Base-by-base conservation (phyloP, 306 rosid species). In the Vicia sativa region DNA sequence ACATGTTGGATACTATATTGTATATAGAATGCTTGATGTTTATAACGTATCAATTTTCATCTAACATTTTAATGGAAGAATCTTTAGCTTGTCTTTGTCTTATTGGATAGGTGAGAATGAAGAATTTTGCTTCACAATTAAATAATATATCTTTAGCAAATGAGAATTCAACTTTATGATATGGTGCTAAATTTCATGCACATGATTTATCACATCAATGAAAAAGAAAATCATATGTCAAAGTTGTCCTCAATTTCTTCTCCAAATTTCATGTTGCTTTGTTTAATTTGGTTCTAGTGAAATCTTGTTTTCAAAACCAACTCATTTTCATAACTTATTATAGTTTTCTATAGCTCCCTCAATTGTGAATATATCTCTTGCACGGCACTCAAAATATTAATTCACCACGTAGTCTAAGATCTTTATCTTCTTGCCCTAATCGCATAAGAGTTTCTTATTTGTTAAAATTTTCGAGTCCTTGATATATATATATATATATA, bases 161-260 rank as follows among this genome's bases (percentile, higher is more conserved):
- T 85, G 67, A 80, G 90, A 85, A 83, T 87, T 84, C 85, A 50
- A 46, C 89, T 80, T 85, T 91, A 66, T 25, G 62, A 65, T 71
- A 19, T 69, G 77, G 87, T 79, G 85, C 86, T 76, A 62, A 70
- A 52, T 62, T 81, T 67, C 80, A 76, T 68, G 80, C 82, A 79
- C 76, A 69, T 74, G 73, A 44, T 73, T 77, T 80, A 21, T 64
- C 14, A 68, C 41, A 68, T 45, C 53, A 46, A 56, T 56, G 73
- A 76, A 57, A 64, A 56, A 10, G 29, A 60, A 44, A 50, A 73
- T 57, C 58, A 74, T 77, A 67, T 57, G 38, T 34, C 84, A 66
- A 43, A 16, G 59, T 74, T 5, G 53, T 25, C 28, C 28, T 25
- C 1, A 25, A 25, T 25, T 25, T 25, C 28, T 25, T 25, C 28